Evolutionary conservation across 1,284 basidiomycete species (phyloP), one percentile per base, ranked within the genome.

Genomic region (Ustilago vetiveriae): DNA sequence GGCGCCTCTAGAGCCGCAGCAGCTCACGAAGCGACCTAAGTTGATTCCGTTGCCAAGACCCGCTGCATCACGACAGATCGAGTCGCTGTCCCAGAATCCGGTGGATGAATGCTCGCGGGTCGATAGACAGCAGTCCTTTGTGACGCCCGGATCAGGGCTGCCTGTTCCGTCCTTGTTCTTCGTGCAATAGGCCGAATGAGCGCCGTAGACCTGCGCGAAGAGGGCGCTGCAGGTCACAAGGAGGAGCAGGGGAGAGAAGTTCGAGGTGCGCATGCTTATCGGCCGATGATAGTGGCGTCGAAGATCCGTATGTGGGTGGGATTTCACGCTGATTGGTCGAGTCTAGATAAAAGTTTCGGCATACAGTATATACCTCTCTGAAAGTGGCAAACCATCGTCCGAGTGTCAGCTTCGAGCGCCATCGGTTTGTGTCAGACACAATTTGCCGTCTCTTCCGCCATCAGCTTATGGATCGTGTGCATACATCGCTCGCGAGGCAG

Each of bases 41-140:
- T 54, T 54, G 38, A 54, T 54, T 2, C 52, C 52, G n/a, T 54
- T 54, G 14, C 52, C 52, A 0, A 29, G 6, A 8, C 43, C 17
- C 10, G 29, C 44, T 13, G 13, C 33, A 21, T 54, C 52, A 17
- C 29, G 30, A 26, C 52, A 47, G 5, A 10, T 7, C 14, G 40
- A 10, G 10, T 2, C 22, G 14, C 1, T 22, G 19, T 36, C 30
- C 22, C 26, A 39, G 44, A 30, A 55, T 6, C 1, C 32, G 24
- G 52, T 55, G 6, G 38, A 22, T 3, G 21, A 14, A 19, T 55
- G 43, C 32, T 55, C 52, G 3, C 17, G 10, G 6, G 52, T 54
- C 3, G 37, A 23, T 10, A n/a, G 38, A 23, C 52, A 55, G 26
- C 52, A 55, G 26, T 47, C 38, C 17, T 47, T 40, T 13, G 52